Base-by-base conservation (phyloP, 768 basidiomycete genomes). In the Lactarius akahatsu region DNA sequence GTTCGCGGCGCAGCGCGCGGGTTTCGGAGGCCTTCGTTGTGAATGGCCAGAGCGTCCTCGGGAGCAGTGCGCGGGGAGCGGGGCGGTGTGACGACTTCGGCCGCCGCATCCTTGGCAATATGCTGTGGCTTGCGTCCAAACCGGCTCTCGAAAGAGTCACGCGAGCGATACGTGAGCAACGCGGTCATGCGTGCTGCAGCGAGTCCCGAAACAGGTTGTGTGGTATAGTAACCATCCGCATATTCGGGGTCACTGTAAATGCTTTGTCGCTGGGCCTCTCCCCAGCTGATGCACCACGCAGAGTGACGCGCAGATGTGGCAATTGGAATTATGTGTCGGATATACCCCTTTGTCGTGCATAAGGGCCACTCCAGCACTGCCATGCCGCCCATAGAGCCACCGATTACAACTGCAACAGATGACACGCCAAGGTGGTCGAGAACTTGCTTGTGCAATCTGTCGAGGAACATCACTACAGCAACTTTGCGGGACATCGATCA, bases 321-420 rank as follows among this genome's bases (percentile, higher is more conserved):
- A 43, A 99, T 85, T 1, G 96, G 93, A 63, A 96, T 84, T 71
- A 98, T 88, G 71, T 90, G 86, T 23, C 84, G 83, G 43, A 98
- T 82, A 76, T 90, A 98, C 9, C 85, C 87, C 20, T 79, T 77
- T 0, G 91, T 87, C 0, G 84, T 85, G 76, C 92, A 92, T 13
- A 98, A 83, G 0, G 97, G 92, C 92, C 94, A 98, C 77, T 98
- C 96, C 54, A 98, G 87, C 40, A 91, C 88, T 16, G 92, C 88
- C 96, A 99, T 99, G 18, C 96, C 97, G 13, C 97, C 96, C 96
- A 99, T 98, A 57, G 96, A 98, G 1, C 97, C 97, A 4, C 97
- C 96, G 57, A 99, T 91, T 13, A 86, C 96, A 30, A 92, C 92
- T 0, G 96, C 94, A 28, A 99, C 86, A 0, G 87, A 89, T 0